phyloP scores from a whole-genome alignment of 768 basidiomycete species.

The Lentinula guzmanii region DNA sequence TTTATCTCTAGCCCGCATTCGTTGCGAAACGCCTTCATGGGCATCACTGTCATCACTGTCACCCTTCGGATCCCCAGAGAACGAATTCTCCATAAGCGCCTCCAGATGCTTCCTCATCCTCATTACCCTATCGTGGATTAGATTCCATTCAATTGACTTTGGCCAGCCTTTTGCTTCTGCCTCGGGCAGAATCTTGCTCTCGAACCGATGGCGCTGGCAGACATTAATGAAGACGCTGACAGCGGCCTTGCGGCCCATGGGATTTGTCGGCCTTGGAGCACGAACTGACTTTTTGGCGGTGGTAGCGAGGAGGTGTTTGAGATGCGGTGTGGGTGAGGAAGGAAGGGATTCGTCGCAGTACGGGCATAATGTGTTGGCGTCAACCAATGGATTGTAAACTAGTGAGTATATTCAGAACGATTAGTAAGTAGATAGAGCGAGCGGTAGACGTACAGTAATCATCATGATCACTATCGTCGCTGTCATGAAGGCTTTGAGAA shows the following conservation, averaged over 20 bases:
- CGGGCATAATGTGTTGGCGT: slow-evolving; percentile 70
- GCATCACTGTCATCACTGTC: slow-evolving; percentile 18
- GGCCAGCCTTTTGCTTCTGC: slow-evolving; percentile 76
- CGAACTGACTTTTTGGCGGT: slow-evolving; percentile 48
- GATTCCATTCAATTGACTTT: slow-evolving; percentile 58
- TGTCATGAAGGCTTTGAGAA: not conserved
- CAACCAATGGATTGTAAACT: slow-evolving; percentile 41
- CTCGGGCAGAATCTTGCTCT: slow-evolving; percentile 64
- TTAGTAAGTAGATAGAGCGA: not conserved
- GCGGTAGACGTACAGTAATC: slow-evolving; percentile 31
- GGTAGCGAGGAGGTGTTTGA: slow-evolving; percentile 46
- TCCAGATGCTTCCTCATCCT: slow-evolving; percentile 41
- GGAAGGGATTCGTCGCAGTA: slow-evolving; percentile 77
- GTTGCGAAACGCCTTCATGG: slow-evolving; percentile 8
- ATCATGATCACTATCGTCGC: slow-evolving; percentile 33
- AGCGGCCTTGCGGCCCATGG: slow-evolving; percentile 51
- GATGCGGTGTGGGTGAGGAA: slow-evolving; percentile 48
- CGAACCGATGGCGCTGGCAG: slow-evolving; percentile 78
- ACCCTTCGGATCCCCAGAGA: slow-evolving; percentile 8
- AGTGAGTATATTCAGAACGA: slow-evolving; percentile 27
- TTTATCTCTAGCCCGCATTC: slow-evolving; percentile 6
- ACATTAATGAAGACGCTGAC: slow-evolving; percentile 57
- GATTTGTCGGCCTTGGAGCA: slow-evolving; percentile 65
- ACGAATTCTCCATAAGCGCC: slow-evolving; percentile 45
- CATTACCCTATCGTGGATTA: slow-evolving; percentile 47